Conservation (phyloP, 176 grass and related monocot species). For the Luzula sylvatica region DNA sequence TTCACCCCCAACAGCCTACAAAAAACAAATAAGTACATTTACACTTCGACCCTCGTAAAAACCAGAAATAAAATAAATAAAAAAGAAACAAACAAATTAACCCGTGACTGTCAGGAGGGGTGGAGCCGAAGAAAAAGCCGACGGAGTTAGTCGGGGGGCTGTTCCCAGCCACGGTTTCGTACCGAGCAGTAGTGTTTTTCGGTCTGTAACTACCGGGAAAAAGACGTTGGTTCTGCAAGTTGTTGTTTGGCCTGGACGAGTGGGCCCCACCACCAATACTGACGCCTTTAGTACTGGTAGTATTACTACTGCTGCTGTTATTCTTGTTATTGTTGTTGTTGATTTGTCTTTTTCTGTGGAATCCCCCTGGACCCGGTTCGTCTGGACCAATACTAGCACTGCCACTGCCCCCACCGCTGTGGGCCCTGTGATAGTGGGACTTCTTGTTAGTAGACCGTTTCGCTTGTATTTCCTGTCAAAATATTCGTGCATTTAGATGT, state of each 20-base stretch:
- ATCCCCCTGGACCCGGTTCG: slow-evolving; percentile 56
- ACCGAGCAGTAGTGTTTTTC: slow-evolving; percentile 19
- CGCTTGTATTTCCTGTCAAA: slow-evolving; percentile 46
- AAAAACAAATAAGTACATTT: neutral
- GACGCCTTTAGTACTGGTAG: no score
- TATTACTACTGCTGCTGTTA: no score
- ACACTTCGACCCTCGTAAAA: neutral
- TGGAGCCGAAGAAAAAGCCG: slow-evolving; percentile 95
- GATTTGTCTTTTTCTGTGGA: slow-evolving; percentile 56
- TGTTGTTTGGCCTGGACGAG: slow-evolving; percentile 40
- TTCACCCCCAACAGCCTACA: slow-evolving; percentile 52
- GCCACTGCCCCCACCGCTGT: slow-evolving; percentile 32
- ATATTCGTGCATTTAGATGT: slow-evolving; percentile 8
- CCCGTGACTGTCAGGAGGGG: slow-evolving; percentile 84
- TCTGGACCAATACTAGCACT: slow-evolving; percentile 35
- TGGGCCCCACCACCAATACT: slow-evolving; percentile 32
- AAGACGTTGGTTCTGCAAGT: slow-evolving; percentile 63
- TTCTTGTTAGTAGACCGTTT: slow-evolving; percentile 33
- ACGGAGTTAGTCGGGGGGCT: slow-evolving; percentile 90
- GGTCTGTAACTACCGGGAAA: slow-evolving; percentile 68
- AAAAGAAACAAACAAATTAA: slow-evolving; percentile 23
- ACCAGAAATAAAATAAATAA: neutral
- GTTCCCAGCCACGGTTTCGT: slow-evolving; percentile 58
- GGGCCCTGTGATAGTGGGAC: slow-evolving; percentile 20
- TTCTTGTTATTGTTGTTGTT: no score